Evolutionary conservation across 495 filamentous ascomycete species (phyloP).

Genomic region (Xylaria grammica): DNA sequence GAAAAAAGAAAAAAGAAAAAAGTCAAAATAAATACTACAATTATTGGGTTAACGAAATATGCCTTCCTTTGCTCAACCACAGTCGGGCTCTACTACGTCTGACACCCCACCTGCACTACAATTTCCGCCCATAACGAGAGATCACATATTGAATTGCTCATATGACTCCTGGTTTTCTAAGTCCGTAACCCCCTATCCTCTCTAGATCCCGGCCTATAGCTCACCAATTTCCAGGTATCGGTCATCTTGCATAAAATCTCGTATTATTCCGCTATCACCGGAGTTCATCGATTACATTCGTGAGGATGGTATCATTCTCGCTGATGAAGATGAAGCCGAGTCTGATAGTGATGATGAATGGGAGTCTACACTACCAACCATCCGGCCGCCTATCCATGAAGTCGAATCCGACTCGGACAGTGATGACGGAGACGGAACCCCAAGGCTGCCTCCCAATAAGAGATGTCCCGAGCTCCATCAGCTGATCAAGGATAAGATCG

Average conservation of each 20-base stretch:
- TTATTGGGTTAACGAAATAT: slow-evolving; percentile 16
- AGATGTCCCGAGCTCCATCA: slow-evolving; percentile 73
- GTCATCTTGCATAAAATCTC: slow-evolving; percentile 78
- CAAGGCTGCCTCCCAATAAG: slow-evolving; percentile 45
- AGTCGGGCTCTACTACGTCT: slow-evolving; percentile 25
- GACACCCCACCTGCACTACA: slow-evolving; percentile 41
- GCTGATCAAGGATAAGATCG: slow-evolving; percentile 74
- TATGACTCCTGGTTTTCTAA: slow-evolving; percentile 89
- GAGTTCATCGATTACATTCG: slow-evolving; percentile 86
- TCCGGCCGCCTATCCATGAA: slow-evolving; percentile 38
- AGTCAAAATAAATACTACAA: too few species aligned
- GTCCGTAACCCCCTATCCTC: slow-evolving; percentile 47
- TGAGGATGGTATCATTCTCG: slow-evolving; percentile 90
- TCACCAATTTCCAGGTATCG: slow-evolving; percentile 64
- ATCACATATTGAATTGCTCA: slow-evolving; percentile 92
- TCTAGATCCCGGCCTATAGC: slow-evolving; percentile 3
- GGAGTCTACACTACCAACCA: slow-evolving; percentile 42
- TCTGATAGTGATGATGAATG: slow-evolving; percentile 54
- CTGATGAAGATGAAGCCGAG: slow-evolving; percentile 56
- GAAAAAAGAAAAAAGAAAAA: too few species aligned
- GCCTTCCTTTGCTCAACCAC: slow-evolving; percentile 31
- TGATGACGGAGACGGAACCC: slow-evolving; percentile 40
- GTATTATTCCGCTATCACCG: slow-evolving; percentile 74
- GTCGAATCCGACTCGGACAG: slow-evolving; percentile 50
- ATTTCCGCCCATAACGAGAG: slow-evolving; percentile 80